phyloP scores from a whole-genome alignment of 2,329 filamentous ascomycete genomes.

The Aspergillus sp. region DNA sequence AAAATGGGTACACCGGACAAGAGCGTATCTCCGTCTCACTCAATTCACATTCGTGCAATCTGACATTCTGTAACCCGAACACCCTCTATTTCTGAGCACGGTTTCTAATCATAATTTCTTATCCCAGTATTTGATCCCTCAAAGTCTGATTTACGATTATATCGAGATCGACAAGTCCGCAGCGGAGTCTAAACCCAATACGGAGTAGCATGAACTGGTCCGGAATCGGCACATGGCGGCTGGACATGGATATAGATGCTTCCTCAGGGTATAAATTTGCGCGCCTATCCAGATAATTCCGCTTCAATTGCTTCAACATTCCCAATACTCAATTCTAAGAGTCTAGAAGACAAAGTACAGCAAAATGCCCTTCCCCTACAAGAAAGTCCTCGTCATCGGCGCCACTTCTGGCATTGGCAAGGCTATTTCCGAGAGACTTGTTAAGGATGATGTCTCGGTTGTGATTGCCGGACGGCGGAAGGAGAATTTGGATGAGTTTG shows the following conservation, averaged over 20 bases:
- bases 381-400: slow-evolving; percentile 49
- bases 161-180: background rate
- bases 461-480: slow-evolving; percentile 47
- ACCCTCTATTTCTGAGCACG: no score
- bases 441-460: slow-evolving; percentile 42
- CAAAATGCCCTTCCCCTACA: slow-evolving; percentile 42
- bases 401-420: slow-evolving; percentile 42
- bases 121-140: no score
- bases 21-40: no score
- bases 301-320: no score
- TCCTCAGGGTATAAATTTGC: no score
- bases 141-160: background rate
- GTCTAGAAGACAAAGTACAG: background rate
- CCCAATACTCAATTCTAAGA: background rate
- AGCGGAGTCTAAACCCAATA: background rate
- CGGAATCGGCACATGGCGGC: no score
- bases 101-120: no score
- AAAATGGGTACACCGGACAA: no score
- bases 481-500: slow-evolving; percentile 46
- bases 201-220: background rate
- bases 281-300: background rate
- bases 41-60: no score
- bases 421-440: slow-evolving; percentile 44
- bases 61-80: no score
- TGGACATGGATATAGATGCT: no score